A percentile compares a stretch with the other conserved stretches of the same genome.
These are phyloP conservation scores for Penicillium janthinellum DNA, from an alignment of 2,329 filamentous ascomycete genomes.

Conservation along the genomic window DNA sequence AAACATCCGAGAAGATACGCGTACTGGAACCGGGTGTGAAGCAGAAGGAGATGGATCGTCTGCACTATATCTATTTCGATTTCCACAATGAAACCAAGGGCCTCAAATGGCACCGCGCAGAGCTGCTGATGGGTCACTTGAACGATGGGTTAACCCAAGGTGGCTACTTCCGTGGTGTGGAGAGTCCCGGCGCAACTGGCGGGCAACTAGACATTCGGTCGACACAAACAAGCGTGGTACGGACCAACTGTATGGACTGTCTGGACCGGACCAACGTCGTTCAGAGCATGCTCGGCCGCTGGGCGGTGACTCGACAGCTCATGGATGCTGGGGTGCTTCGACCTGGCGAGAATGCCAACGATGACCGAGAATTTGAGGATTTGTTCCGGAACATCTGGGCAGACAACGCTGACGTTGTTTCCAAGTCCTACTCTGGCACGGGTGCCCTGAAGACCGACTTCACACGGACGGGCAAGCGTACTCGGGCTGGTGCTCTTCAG, in stretches of 20 bases:
- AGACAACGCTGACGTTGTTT: constrained; percentile 96
- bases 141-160: constrained; percentile 74
- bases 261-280: constrained; percentile 97
- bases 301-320: constrained; percentile 85
- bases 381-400: constrained; percentile 98
- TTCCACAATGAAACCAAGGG: constrained; percentile 98
- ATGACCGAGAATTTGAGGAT: constrained; percentile 80
- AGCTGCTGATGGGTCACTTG: constrained; percentile 81
- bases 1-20: constrained; percentile 78
- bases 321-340: constrained; percentile 78
- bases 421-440: constrained; percentile 89
- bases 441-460: constrained; percentile 98
- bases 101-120: constrained; percentile 86
- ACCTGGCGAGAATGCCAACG: constrained; percentile 74
- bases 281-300: constrained; percentile 93
- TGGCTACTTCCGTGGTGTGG: constrained; percentile 89
- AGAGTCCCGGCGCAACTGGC: constrained; percentile 71
- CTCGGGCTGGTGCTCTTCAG: constrained; percentile 78
- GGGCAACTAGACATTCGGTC: constrained; percentile 78
- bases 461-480: constrained; percentile 88
- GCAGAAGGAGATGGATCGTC: constrained; percentile 70
- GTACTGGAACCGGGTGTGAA: constrained; percentile 67
- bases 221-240: constrained; percentile 84
- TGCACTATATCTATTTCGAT: constrained; percentile 98
- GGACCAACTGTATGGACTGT: constrained; percentile 99